A percentile compares a stretch with the other conserved stretches of the same genome.
phyloP scores from a whole-genome alignment of 345 rosid genomes.

The Camelina neglecta region DNA sequence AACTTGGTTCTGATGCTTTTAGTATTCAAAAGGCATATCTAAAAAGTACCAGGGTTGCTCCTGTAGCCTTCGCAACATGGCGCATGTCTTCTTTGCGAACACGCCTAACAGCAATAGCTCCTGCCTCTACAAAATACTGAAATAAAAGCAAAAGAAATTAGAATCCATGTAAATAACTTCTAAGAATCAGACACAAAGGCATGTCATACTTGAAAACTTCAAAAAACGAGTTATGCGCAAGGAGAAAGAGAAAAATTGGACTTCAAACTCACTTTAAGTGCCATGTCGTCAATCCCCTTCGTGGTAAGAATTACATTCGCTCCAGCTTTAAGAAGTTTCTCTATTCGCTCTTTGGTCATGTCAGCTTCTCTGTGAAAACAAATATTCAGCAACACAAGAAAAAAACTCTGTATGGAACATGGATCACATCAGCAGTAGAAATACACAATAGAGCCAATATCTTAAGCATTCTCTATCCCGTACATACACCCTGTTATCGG shows the following conservation, averaged over 20 bases:
- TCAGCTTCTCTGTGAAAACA: conserved; percentile 81
- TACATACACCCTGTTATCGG: background rate
- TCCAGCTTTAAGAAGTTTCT: conserved; percentile 90
- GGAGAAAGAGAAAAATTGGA: conserved; percentile 3
- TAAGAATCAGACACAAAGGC: background rate
- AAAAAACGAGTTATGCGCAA: background rate
- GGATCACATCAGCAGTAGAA: conserved; percentile 7
- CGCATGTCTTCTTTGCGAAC: conserved; percentile 98
- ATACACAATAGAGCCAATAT: background rate
- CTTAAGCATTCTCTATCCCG: background rate
- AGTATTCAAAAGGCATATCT: background rate
- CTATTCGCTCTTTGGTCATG: conserved; percentile 95
- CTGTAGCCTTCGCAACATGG: conserved; percentile 97
- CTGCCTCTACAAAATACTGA: conserved; percentile 97
- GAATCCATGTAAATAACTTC: background rate
- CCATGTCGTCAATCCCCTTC: conserved; percentile 99
- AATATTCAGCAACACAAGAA: background rate
- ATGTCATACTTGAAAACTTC: background rate
- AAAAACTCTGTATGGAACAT: background rate
- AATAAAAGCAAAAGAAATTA: conserved; percentile 35
- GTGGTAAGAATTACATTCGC: conserved; percentile 97
- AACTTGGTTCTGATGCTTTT: conserved; percentile 23
- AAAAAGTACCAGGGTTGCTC: conserved; percentile 80
- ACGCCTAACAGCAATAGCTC: conserved; percentile 98
- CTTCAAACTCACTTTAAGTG: conserved; percentile 68